Conservation (phyloP, 345 rosid genomes). For the Acer saccharum region DNA sequence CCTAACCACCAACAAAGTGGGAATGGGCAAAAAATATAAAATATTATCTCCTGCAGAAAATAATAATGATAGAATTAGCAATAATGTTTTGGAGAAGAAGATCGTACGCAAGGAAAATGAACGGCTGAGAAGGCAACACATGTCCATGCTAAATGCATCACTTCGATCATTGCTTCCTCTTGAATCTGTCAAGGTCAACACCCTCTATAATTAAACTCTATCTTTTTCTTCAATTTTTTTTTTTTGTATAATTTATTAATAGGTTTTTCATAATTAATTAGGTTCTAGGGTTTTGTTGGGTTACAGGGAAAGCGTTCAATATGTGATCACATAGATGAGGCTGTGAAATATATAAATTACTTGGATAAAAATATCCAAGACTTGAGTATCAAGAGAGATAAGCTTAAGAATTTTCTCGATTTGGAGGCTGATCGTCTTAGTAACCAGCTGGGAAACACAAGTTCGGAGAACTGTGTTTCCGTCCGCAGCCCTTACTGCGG, state of each 20-base stretch:
- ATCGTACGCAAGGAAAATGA: conserved; percentile 42
- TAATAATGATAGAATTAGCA: background rate
- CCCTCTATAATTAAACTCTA: background rate
- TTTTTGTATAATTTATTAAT: too few relatives aligned
- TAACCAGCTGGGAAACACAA: too few relatives aligned
- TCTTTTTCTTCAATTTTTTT: background rate
- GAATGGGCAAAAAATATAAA: conserved; percentile 17
- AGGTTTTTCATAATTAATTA: background rate
- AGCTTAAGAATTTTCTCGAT: conserved; percentile 21
- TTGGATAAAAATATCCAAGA: conserved; percentile 32
- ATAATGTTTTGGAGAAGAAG: conserved; percentile 24
- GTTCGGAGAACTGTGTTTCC: conserved; percentile 4
- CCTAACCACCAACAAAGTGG: conserved; percentile 7
- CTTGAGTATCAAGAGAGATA: conserved; percentile 37
- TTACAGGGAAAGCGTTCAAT: conserved; percentile 58
- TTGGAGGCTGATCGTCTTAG: background rate
- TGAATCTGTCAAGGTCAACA: conserved; percentile 41
- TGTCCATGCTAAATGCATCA: conserved; percentile 38
- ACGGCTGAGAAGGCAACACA: conserved; percentile 47
- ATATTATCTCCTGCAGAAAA: conserved; percentile 2
- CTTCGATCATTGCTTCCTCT: conserved; percentile 55
- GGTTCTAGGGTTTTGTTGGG: conserved; percentile 20
- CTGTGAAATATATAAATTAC: conserved; percentile 43
- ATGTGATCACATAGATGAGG: conserved; percentile 48
- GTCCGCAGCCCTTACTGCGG: conserved; percentile 18